Conservation (phyloP, 1,139 yeast genomes). For the Suhomyces atakaporum region DNA sequence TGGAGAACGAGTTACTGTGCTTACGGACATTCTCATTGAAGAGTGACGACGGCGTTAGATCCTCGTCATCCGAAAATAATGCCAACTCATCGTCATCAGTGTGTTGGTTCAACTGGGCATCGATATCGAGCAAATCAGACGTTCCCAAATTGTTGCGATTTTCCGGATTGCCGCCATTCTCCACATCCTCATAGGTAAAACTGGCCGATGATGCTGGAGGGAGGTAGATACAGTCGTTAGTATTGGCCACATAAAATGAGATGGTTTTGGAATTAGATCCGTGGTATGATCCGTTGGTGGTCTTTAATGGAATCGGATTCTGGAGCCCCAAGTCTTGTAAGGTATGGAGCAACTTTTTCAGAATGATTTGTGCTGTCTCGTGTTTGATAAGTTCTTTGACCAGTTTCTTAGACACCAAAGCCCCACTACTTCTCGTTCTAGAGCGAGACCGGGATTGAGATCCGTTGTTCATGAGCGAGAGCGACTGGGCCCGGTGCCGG, state of each 20-base stretch:
- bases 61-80: conserved; percentile 15
- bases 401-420: conserved; percentile 23
- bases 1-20: conserved; percentile 7
- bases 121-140: conserved; percentile 12
- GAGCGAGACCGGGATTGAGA: conserved; percentile 20
- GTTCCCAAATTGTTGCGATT: conserved; percentile 10
- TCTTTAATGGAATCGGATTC: conserved; percentile 39
- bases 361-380: conserved; percentile 41
- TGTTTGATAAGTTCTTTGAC: conserved; percentile 44
- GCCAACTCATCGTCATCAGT: conserved; percentile 12
- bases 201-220: conserved; percentile 47
- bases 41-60: conserved; percentile 4
- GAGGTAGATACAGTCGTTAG: conserved; percentile 44
- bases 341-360: conserved; percentile 36
- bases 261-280: conserved; percentile 32
- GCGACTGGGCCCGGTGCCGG: conserved; percentile 23
- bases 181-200: conserved; percentile 49
- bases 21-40: conserved; percentile 3
- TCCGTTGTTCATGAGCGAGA: conserved; percentile 18
- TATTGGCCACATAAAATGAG: conserved; percentile 40
- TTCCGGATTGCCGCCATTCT: conserved; percentile 36
- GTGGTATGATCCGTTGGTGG: conserved; percentile 22
- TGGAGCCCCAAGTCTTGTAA: conserved; percentile 45
- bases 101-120: conserved; percentile 6
- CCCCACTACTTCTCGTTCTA: conserved; percentile 7